These are phyloP conservation scores for Euclidium syriacum DNA, from an alignment of 345 rosid genomes.

Conservation along the genomic window DNA sequence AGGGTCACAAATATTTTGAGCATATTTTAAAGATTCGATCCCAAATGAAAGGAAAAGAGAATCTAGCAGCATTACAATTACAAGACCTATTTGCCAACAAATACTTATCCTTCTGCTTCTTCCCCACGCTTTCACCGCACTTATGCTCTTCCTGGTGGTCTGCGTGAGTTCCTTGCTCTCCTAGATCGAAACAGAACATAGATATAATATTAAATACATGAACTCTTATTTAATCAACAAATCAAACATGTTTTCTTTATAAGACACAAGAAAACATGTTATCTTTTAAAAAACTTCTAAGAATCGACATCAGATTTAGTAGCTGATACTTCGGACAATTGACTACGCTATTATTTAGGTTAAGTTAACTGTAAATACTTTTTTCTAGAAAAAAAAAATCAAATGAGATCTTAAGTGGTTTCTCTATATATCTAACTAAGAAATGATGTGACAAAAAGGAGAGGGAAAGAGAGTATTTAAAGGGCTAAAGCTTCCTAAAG, in stretches of 20 bases:
- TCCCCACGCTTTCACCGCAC: conserved; percentile 5
- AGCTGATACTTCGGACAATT: background rate
- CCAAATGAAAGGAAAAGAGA: conserved; percentile 32
- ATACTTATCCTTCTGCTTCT: conserved; percentile 12
- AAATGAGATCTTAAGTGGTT: background rate
- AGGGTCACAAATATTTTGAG: conserved; percentile 27
- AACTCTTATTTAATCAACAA: background rate
- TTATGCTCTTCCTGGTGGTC: conserved; percentile 30
- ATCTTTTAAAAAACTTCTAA: background rate
- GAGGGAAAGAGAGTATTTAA: conserved; percentile 9
- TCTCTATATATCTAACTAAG: background rate
- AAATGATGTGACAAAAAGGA: conserved; percentile 1
- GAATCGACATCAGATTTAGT: background rate
- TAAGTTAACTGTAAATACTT: background rate
- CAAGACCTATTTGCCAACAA: conserved; percentile 26
- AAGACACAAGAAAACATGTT: background rate
- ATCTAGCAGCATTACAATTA: conserved; percentile 23
- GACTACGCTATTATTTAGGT: background rate
- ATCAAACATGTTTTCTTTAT: background rate
- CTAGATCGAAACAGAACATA: conserved; percentile 11
- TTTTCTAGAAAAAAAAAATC: background rate
- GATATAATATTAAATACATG: background rate
- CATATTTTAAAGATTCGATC: conserved; percentile 26
- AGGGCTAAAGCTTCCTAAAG: conserved; percentile 31
- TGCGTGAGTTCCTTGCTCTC: conserved; percentile 32